Percentiles rank a stretch among this genome's conserved stretches.
phyloP scores from a whole-genome alignment of 108 stramenopile genomes.

The Skeletonema grethae region DNA sequence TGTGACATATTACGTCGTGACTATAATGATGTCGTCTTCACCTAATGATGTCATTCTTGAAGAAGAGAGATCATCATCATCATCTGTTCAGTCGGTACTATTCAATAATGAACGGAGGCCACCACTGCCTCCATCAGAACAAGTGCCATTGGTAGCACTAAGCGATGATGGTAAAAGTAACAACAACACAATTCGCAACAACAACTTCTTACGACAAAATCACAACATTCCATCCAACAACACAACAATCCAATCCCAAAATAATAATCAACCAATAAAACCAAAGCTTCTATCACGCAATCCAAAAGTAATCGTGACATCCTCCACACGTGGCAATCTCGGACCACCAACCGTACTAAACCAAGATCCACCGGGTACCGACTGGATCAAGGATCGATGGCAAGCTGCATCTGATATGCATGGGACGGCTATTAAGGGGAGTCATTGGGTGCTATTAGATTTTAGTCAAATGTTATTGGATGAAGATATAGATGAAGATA shows the following conservation, averaged over 20 bases:
- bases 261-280: not conserved
- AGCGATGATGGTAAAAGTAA: not conserved
- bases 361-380: slow-evolving; percentile 55
- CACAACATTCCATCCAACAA: not conserved
- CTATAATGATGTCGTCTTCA: not conserved
- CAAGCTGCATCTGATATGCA: slow-evolving; percentile 86
- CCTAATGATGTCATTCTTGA: not conserved
- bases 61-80: too few relatives aligned
- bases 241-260: not conserved
- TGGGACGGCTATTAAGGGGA: slow-evolving; percentile 69
- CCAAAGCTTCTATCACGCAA: slow-evolving; percentile 24
- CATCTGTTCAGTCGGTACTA: not conserved
- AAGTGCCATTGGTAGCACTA: not conserved
- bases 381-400: slow-evolving; percentile 88
- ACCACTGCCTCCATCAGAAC: not conserved
- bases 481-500: not conserved
- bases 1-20: not conserved
- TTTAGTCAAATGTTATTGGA: slow-evolving; percentile 34
- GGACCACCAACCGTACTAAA: slow-evolving; percentile 70
- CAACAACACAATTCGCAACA: too few relatives aligned
- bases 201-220: not conserved
- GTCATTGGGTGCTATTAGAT: slow-evolving; percentile 70
- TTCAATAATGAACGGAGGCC: not conserved
- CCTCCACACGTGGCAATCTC: slow-evolving; percentile 75
- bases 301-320: slow-evolving; percentile 24